Conservation (phyloP, 805 yeast genomes). For the Pichia paraexigua region DNA sequence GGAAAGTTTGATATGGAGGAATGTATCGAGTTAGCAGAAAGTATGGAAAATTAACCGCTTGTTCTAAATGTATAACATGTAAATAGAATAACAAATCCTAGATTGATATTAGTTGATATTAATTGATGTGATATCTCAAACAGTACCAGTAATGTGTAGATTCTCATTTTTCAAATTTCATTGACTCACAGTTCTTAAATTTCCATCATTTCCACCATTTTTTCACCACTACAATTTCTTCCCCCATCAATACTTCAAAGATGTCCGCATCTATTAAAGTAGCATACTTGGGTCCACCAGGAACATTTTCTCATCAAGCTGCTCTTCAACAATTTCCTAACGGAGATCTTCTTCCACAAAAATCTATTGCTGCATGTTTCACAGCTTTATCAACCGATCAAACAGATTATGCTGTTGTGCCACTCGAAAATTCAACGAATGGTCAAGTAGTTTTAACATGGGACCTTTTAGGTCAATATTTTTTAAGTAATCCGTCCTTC, state of each 20-base stretch:
- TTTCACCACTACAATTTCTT: not conserved
- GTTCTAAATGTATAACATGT: not conserved
- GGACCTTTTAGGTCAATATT: constrained; percentile 70
- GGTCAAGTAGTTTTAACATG: constrained; percentile 87
- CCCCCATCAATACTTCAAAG: not conserved
- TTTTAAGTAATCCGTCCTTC: constrained; percentile 33
- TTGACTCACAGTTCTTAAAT: too few relatives aligned
- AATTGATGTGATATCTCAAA: too few relatives aligned
- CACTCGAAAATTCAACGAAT: constrained; percentile 90
- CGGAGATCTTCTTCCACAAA: constrained; percentile 29
- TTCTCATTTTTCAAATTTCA: not conserved
- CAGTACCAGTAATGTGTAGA: too few relatives aligned
- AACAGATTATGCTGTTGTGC: constrained; percentile 72
- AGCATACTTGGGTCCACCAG: constrained; percentile 82
- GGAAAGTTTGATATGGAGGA: constrained; percentile 68
- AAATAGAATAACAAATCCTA: not conserved
- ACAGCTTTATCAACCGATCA: constrained; percentile 33
- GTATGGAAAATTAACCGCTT: constrained; percentile 41
- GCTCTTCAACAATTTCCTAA: constrained; percentile 33
- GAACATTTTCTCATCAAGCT: constrained; percentile 89
- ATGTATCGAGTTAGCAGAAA: constrained; percentile 66
- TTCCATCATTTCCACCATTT: too few relatives aligned
- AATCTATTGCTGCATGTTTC: constrained; percentile 56
- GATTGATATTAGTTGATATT: too few relatives aligned
- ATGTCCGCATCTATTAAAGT: constrained; percentile 32